Evolutionary conservation across 176 grass and related monocot genomes (phyloP).

Genomic region (Urochloa ruziziensis): DNA sequence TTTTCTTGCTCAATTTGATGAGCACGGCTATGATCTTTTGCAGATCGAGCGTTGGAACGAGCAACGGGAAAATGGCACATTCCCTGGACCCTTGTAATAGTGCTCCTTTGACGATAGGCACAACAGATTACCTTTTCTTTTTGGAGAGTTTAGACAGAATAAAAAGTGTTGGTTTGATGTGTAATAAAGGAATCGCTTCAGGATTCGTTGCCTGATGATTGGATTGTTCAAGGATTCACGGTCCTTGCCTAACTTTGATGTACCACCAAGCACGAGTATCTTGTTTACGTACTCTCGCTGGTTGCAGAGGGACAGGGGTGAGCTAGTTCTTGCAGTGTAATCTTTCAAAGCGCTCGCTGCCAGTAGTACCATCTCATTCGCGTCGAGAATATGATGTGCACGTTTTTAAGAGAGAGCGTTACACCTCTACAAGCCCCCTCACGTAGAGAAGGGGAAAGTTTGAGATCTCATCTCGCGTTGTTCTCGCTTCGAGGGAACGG

Average conservation of each 20-base stretch:
- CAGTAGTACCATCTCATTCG: too few species aligned
- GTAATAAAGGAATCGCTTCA: not conserved
- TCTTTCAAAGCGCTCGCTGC: not conserved
- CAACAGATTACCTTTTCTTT: not conserved
- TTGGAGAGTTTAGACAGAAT: not conserved
- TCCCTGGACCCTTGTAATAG: constrained; percentile 61
- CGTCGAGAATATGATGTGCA: too few species aligned
- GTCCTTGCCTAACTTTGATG: not conserved
- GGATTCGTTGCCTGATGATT: not conserved
- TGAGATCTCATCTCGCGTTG: too few species aligned
- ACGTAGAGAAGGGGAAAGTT: too few species aligned
- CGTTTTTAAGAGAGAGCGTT: too few species aligned
- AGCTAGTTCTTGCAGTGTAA: not conserved
- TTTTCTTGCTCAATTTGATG: not conserved
- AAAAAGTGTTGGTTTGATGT: not conserved
- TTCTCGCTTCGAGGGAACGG: too few species aligned
- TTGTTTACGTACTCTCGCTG: not conserved
- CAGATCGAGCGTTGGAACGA: constrained; percentile 79
- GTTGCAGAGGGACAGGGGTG: not conserved
- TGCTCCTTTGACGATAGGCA: not conserved
- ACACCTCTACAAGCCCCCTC: too few species aligned
- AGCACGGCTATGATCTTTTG: constrained; percentile 11
- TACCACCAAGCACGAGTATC: not conserved
- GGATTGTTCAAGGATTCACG: not conserved
- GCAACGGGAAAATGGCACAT: constrained; percentile 62